A percentile compares a stretch with the other conserved stretches of the same genome.
These are phyloP conservation scores for Knufia petricola DNA, from an alignment of 2,329 filamentous ascomycete genomes.

Conservation along the genomic window DNA sequence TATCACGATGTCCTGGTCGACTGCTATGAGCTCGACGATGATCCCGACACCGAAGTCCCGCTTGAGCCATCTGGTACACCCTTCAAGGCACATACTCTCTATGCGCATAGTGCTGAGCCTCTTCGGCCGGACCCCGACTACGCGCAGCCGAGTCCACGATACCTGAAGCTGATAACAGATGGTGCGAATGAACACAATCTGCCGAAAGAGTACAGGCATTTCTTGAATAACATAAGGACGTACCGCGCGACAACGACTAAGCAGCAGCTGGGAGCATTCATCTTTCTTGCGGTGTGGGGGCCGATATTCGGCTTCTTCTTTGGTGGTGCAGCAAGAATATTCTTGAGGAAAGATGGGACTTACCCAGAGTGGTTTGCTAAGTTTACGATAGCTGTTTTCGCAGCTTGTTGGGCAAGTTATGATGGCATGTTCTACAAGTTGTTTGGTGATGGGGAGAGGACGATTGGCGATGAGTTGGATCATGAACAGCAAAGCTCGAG, in stretches of 20 bases:
- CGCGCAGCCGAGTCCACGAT: slow-evolving; percentile 74
- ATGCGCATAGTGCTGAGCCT: slow-evolving; percentile 45
- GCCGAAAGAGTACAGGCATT: slow-evolving; percentile 65
- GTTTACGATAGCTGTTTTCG: slow-evolving; percentile 45
- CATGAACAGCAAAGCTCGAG: background rate
- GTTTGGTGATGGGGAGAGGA: slow-evolving; percentile 82
- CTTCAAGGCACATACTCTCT: slow-evolving; percentile 79
- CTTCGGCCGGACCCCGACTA: slow-evolving; percentile 58
- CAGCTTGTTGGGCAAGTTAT: slow-evolving; percentile 54
- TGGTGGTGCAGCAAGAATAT: slow-evolving; percentile 30
- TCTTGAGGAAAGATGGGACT: slow-evolving; percentile 57
- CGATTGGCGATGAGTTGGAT: slow-evolving; percentile 26
- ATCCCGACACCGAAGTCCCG: slow-evolving; percentile 49
- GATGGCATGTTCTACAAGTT: slow-evolving; percentile 52
- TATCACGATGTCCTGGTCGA: slow-evolving; percentile 76
- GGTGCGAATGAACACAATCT: slow-evolving; percentile 74
- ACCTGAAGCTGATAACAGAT: slow-evolving; percentile 67
- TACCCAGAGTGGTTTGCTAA: slow-evolving; percentile 58
- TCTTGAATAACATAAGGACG: slow-evolving; percentile 57
- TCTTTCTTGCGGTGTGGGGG: slow-evolving; percentile 53
- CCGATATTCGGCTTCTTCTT: slow-evolving; percentile 50
- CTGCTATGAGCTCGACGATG: slow-evolving; percentile 59
- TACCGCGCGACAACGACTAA: slow-evolving; percentile 59
- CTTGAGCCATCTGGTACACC: slow-evolving; percentile 38
- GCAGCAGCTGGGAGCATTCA: slow-evolving; percentile 55